Conservation (phyloP, 192 early-diverging fungal species). For the Gryganskiella cystojenkinii region DNA sequence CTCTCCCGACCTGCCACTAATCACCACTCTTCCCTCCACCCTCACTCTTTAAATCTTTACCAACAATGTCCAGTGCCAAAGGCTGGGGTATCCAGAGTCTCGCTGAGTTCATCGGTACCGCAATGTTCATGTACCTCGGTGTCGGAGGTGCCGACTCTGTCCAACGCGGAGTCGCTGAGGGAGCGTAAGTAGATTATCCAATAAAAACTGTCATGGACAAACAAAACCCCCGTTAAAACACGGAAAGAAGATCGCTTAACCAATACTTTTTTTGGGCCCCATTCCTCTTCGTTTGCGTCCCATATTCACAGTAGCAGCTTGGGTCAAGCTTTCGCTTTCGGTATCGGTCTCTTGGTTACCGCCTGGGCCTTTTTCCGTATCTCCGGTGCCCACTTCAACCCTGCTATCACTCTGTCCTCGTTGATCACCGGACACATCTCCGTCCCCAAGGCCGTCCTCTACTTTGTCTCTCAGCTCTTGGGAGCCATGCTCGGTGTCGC, state of each 20-base stretch:
- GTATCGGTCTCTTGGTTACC: slow-evolving; percentile 54
- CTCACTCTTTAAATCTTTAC: background rate
- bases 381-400: slow-evolving; percentile 71
- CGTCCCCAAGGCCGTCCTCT: slow-evolving; percentile 51
- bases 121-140: slow-evolving; percentile 56
- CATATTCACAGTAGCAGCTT: slow-evolving; percentile 8
- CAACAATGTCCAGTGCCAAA: slow-evolving; percentile 4
- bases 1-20: no score
- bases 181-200: slow-evolving; percentile 19
- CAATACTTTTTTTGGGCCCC: background rate
- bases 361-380: slow-evolving; percentile 63
- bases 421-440: slow-evolving; percentile 63
- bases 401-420: slow-evolving; percentile 70
- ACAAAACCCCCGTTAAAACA: background rate
- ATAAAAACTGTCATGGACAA: background rate
- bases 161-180: background rate
- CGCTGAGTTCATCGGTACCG: slow-evolving; percentile 55
- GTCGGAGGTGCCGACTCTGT: slow-evolving; percentile 53
- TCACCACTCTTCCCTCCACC: no score
- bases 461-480: slow-evolving; percentile 67
- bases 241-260: background rate
- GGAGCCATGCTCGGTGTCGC: slow-evolving; percentile 67
- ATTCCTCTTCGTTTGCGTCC: background rate
- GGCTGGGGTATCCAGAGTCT: slow-evolving; percentile 23
- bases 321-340: slow-evolving; percentile 57